These are phyloP conservation scores for Penicillium salamii DNA, from an alignment of 495 filamentous ascomycete genomes.

Conservation along the genomic window DNA sequence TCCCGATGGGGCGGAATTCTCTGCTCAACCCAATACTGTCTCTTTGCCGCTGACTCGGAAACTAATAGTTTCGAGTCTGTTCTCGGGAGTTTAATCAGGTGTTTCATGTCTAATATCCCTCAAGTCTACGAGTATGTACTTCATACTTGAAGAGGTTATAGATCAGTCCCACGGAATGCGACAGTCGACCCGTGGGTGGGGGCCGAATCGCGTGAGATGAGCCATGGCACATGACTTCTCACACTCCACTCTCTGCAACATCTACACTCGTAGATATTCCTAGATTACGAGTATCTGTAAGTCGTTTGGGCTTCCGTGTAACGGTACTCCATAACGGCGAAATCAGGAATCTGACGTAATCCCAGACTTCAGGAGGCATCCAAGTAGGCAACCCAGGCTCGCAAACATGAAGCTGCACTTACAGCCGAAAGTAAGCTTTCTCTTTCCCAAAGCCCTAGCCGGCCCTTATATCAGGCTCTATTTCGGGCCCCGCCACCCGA, in stretches of 20 bases:
- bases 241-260: too few species aligned
- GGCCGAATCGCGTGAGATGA: slow-evolving; percentile 6
- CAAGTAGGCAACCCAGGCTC: too few species aligned
- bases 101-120: not conserved
- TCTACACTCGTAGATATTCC: too few species aligned
- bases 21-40: not conserved
- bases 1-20: not conserved
- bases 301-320: too few species aligned
- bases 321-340: too few species aligned
- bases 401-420: too few species aligned
- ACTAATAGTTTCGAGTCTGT: not conserved
- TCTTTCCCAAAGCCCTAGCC: not conserved
- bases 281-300: too few species aligned
- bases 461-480: too few species aligned
- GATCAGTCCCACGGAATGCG: not conserved
- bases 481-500: not conserved
- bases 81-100: not conserved
- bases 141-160: too few species aligned
- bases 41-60: not conserved
- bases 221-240: slow-evolving; percentile 3
- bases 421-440: not conserved
- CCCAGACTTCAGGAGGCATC: too few species aligned
- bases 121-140: not conserved
- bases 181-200: not conserved
- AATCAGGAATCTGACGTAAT: too few species aligned